Percentiles rank a stretch among this genome's conserved stretches.
Conservation (phyloP, 148 eudicot species). For the Talinum fruticosum region DNA sequence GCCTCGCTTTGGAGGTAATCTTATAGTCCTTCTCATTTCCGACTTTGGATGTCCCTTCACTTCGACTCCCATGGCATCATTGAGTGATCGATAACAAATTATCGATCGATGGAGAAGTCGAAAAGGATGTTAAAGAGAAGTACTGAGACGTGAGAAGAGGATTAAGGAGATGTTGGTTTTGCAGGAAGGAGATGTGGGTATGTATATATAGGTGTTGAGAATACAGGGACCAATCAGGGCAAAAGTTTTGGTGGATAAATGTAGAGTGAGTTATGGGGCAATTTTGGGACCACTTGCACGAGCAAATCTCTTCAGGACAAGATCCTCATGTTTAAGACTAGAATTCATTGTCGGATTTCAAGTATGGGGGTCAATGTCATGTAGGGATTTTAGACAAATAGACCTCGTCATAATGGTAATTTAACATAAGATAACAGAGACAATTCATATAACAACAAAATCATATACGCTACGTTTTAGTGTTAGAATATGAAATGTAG, state of each 20-base stretch:
- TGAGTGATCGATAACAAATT: no score
- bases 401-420: neutral
- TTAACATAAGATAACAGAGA: no score
- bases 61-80: no score
- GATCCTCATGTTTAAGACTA: neutral
- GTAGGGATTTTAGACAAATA: neutral
- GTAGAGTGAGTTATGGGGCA: neutral
- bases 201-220: neutral
- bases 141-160: no score
- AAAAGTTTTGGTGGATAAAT: neutral
- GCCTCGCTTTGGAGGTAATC: neutral
- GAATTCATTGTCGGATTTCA: neutral
- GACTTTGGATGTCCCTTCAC: neutral
- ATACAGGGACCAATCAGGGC: neutral
- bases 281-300: neutral
- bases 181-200: no score
- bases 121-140: no score
- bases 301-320: neutral
- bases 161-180: no score
- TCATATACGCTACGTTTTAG: no score
- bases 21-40: no score
- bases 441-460: no score
- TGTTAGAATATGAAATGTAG: no score
- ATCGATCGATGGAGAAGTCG: no score
- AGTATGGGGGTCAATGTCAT: neutral